Conservation (phyloP, 1,284 basidiomycete species). For the Cryptococcus amylolentus region DNA sequence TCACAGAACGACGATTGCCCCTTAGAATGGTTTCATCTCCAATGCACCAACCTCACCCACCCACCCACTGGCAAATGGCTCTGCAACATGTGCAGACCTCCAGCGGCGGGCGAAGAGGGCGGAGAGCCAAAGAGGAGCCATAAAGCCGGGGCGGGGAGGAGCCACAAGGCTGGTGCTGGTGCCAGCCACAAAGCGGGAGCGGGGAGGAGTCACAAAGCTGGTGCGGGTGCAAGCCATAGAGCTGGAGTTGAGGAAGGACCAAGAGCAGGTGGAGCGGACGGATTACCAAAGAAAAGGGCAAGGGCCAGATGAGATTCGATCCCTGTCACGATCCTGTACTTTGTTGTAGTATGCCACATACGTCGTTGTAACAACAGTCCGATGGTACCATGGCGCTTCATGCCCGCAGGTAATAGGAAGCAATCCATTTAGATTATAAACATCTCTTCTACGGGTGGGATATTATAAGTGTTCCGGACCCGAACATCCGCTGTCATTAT, state of each 20-base stretch:
- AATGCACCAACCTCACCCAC: conserved; percentile 36
- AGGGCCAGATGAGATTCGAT: no score
- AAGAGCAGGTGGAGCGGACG: no score
- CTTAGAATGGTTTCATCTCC: conserved; percentile 52
- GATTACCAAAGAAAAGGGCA: no score
- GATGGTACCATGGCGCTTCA: no score
- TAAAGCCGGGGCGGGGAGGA: neutral
- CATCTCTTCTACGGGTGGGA: no score
- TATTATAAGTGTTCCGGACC: no score
- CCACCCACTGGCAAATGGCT: conserved; percentile 44
- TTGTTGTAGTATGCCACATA: no score
- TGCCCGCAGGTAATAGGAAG: no score
- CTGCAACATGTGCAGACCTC: conserved; percentile 38
- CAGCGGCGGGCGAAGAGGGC: conserved; percentile 5
- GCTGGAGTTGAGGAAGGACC: neutral
- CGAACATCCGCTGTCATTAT: no score
- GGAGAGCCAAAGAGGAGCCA: conserved; percentile 1
- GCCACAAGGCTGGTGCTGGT: neutral
- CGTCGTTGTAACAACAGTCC: no score
- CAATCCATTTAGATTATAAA: no score
- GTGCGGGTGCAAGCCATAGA: neutral
- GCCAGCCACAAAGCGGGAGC: neutral
- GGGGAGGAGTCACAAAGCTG: neutral
- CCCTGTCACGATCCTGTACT: no score
- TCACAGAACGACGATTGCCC: conserved; percentile 54